Evolutionary conservation across 768 basidiomycete species (phyloP).

Genomic region (Suillus paluster): DNA sequence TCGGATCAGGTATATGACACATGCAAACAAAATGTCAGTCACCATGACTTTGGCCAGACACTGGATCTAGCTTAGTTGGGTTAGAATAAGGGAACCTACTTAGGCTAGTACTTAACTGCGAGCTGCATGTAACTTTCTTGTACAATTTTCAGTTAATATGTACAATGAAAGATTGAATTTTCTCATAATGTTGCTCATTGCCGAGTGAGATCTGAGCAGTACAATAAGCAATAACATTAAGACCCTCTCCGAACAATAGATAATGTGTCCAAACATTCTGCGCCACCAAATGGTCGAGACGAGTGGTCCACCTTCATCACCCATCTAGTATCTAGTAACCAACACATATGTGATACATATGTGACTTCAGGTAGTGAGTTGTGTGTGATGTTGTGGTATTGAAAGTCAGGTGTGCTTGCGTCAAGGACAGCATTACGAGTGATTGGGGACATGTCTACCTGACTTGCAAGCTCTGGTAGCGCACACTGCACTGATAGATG

Average conservation of each 20-base stretch:
- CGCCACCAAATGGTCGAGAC: neutral
- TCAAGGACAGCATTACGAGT: neutral
- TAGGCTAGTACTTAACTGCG: neutral
- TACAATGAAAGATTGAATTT: neutral
- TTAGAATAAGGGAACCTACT: neutral
- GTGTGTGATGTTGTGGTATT: neutral
- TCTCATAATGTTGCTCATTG: neutral
- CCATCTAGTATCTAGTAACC: neutral
- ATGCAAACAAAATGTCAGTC: neutral
- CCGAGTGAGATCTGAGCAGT: neutral
- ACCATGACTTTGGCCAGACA: neutral
- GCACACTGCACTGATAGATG: neutral
- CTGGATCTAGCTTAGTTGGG: neutral
- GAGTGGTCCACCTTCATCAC: neutral
- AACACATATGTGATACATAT: neutral
- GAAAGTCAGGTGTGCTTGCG: neutral
- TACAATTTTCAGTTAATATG: neutral
- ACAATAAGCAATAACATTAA: neutral
- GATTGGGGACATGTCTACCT: neutral
- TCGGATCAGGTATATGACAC: too few relatives aligned
- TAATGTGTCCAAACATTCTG: neutral
- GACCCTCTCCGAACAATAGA: neutral
- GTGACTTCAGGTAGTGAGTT: neutral
- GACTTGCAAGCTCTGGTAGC: neutral
- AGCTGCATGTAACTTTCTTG: neutral